Percentiles rank a stretch among this genome's conserved stretches.
Evolutionary conservation across 2,329 filamentous ascomycete species (phyloP).

Genomic region (Paracoccidioides brasiliensis): DNA sequence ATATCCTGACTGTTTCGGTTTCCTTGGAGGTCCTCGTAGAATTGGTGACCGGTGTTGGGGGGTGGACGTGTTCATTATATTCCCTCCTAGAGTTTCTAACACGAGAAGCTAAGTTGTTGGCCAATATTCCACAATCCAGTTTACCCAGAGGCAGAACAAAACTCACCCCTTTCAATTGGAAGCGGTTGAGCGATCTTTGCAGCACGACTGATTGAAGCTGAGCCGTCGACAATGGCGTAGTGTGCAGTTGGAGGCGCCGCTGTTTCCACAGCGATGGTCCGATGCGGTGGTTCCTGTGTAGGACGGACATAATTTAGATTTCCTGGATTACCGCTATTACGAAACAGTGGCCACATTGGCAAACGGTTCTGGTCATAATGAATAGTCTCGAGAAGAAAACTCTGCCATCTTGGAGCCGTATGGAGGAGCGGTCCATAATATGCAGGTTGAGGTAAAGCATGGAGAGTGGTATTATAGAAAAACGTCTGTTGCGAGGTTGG

Average conservation of each 20-base stretch:
- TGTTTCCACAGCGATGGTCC: not conserved
- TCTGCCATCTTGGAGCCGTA: not conserved
- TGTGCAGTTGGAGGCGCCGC: not conserved
- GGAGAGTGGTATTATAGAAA: not conserved
- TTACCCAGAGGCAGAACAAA: not conserved
- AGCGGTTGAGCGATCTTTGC: not conserved
- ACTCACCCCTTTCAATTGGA: not conserved
- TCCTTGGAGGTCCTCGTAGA: slow-evolving; percentile 51
- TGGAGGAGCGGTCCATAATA: not conserved
- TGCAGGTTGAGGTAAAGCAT: not conserved
- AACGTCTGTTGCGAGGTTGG: not conserved
- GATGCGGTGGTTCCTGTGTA: not conserved
- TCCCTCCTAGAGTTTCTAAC: not conserved
- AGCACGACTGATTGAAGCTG: not conserved
- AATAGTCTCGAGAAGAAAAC: not conserved
- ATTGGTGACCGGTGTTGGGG: slow-evolving; percentile 18
- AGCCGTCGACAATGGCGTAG: not conserved
- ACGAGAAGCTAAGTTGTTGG: not conserved
- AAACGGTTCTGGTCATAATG: not conserved
- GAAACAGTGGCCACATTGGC: not conserved
- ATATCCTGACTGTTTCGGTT: slow-evolving; percentile 61
- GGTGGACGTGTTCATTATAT: slow-evolving; percentile 1
- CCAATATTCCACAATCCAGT: not conserved
- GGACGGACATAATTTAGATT: not conserved
- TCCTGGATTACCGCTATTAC: not conserved